phyloP scores from a whole-genome alignment of 208 protist species.

The Trypanosoma theileri region DNA sequence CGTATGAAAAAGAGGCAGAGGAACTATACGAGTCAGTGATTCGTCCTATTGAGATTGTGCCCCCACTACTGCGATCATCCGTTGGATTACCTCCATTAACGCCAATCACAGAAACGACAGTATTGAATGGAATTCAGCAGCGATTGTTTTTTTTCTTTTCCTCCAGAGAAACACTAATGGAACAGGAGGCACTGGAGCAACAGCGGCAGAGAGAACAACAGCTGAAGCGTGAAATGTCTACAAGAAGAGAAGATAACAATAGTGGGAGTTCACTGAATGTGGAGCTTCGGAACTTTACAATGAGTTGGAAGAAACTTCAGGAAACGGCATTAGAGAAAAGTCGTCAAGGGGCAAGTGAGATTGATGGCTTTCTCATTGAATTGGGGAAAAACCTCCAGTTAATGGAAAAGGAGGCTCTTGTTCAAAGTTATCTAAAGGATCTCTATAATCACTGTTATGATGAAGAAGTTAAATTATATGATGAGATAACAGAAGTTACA shows the following conservation, averaged over 20 bases:
- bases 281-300: neutral
- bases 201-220: neutral
- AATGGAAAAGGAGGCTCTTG: neutral
- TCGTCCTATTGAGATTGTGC: neutral
- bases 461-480: neutral
- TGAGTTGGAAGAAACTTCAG: neutral
- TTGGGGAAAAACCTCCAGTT: neutral
- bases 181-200: conserved; percentile 11
- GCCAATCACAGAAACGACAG: neutral
- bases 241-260: neutral
- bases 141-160: neutral
- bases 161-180: neutral
- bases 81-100: neutral
- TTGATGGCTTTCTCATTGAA: neutral
- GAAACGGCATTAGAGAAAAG: neutral
- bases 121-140: neutral
- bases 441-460: neutral
- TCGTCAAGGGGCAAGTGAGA: neutral
- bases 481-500: neutral
- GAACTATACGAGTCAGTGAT: neutral
- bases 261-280: neutral
- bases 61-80: neutral
- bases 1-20: neutral
- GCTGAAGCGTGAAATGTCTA: too few species aligned
- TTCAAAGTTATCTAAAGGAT: conserved; percentile 4